These are phyloP conservation scores for Daphne laureola DNA, from an alignment of 441 rosid species.

Conservation along the genomic window DNA sequence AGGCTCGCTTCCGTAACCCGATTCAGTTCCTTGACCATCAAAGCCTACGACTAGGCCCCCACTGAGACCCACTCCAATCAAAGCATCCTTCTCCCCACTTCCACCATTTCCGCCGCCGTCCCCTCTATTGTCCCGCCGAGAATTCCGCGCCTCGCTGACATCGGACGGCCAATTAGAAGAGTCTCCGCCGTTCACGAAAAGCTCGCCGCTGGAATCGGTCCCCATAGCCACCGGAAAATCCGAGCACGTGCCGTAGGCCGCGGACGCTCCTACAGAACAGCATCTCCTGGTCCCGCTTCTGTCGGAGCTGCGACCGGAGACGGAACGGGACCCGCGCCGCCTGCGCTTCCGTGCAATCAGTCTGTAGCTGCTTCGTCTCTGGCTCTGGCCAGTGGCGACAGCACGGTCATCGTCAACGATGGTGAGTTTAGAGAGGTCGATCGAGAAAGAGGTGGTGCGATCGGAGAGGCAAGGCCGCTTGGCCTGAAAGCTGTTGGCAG, in stretches of 20 bases:
- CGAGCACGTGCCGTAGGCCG: constrained; percentile 78
- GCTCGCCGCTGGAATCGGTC: constrained; percentile 97
- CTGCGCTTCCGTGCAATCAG: constrained; percentile 66
- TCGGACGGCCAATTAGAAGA: constrained; percentile 83
- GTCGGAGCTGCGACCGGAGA: constrained; percentile 91
- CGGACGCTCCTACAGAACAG: constrained; percentile 81
- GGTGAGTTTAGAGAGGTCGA: constrained; percentile 63
- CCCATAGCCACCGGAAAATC: constrained; percentile 83
- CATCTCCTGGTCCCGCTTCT: constrained; percentile 77
- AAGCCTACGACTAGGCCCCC: constrained; percentile 47
- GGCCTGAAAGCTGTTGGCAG: constrained; percentile 23
- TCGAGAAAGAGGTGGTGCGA: constrained; percentile 76
- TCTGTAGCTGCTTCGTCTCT: constrained; percentile 31
- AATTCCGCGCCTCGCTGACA: constrained; percentile 71
- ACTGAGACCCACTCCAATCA: constrained; percentile 24
- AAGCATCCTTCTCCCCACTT: constrained; percentile 2
- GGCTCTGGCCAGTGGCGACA: constrained; percentile 22
- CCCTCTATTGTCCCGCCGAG: constrained; percentile 53
- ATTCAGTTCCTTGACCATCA: constrained; percentile 69
- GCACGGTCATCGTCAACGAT: constrained; percentile 56
- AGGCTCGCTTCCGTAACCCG: constrained; percentile 95
- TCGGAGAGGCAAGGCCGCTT: constrained; percentile 96
- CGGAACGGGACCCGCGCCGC: constrained; percentile 79
- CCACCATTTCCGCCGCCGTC: constrained; percentile 52
- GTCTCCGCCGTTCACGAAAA: constrained; percentile 62